phyloP scores from a whole-genome alignment of 2,329 filamentous ascomycete genomes.

The Fusarium sterilihyphosum region DNA sequence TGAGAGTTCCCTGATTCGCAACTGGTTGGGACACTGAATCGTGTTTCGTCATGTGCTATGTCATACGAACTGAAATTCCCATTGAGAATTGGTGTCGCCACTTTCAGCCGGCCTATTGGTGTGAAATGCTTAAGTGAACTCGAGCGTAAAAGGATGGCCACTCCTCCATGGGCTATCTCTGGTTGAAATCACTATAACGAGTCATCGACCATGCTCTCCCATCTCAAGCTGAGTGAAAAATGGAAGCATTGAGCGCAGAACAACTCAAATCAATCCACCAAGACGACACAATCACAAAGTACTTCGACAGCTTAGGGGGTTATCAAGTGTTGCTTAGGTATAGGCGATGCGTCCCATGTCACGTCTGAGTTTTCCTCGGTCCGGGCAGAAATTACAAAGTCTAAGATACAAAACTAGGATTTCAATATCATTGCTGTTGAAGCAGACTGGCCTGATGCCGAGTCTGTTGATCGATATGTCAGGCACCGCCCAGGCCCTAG shows the following conservation, averaged over 20 bases:
- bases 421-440: slow-evolving; percentile 30
- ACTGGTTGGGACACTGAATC: background rate
- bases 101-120: background rate
- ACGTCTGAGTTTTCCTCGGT: slow-evolving; percentile 26
- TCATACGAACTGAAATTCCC: background rate
- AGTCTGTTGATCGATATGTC: slow-evolving; percentile 22
- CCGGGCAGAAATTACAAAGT: slow-evolving; percentile 28
- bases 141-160: background rate
- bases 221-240: background rate
- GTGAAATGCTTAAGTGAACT: background rate
- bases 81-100: background rate
- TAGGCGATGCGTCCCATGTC: slow-evolving; percentile 21
- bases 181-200: background rate
- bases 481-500: slow-evolving; percentile 8
- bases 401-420: slow-evolving; percentile 24
- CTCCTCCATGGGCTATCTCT: background rate
- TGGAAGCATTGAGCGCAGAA: slow-evolving; percentile 9
- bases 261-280: slow-evolving; percentile 10
- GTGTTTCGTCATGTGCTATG: background rate
- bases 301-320: slow-evolving; percentile 23
- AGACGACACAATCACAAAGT: slow-evolving; percentile 4
- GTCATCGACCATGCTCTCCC: too few species aligned
- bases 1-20: background rate
- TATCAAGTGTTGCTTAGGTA: slow-evolving; percentile 14
- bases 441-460: slow-evolving; percentile 27